A percentile compares a stretch with the other conserved stretches of the same genome.
These are phyloP conservation scores for Peniophora sp. DNA, from an alignment of 1,284 basidiomycete species.

Conservation along the genomic window DNA sequence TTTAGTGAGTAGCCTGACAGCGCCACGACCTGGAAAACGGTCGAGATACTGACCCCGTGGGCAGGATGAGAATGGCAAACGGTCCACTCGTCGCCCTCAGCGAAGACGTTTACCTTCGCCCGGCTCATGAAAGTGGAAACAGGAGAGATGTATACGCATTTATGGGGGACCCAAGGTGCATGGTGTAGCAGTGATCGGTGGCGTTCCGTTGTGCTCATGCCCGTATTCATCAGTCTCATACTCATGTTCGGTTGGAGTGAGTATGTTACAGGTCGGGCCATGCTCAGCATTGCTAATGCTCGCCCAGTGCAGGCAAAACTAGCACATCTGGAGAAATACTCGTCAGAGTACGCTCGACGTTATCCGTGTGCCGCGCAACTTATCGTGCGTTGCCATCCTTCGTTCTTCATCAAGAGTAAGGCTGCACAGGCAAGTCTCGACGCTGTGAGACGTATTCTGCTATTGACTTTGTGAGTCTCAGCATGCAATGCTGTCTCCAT, in stretches of 20 bases:
- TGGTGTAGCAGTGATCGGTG: no score
- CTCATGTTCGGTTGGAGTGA: constrained; percentile 45
- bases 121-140: no score
- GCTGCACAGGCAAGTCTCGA: constrained; percentile 21
- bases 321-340: constrained; percentile 43
- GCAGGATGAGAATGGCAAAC: no score
- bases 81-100: no score
- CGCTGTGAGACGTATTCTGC: background rate
- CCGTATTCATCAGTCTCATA: constrained; percentile 25
- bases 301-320: constrained; percentile 40
- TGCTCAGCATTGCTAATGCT: background rate
- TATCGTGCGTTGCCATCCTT: constrained; percentile 31
- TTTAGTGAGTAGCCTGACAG: no score
- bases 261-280: no score
- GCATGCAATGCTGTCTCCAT: constrained; percentile 25
- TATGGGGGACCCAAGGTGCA: no score
- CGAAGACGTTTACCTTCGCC: no score
- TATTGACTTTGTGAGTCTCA: constrained; percentile 8
- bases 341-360: constrained; percentile 31
- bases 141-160: no score
- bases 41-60: no score
- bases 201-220: no score
- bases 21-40: no score
- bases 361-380: constrained; percentile 44
- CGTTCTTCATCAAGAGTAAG: constrained; percentile 29